These are phyloP conservation scores for Pseudohalonectria lignicola DNA, from an alignment of 2,329 filamentous ascomycete genomes.

Conservation along the genomic window DNA sequence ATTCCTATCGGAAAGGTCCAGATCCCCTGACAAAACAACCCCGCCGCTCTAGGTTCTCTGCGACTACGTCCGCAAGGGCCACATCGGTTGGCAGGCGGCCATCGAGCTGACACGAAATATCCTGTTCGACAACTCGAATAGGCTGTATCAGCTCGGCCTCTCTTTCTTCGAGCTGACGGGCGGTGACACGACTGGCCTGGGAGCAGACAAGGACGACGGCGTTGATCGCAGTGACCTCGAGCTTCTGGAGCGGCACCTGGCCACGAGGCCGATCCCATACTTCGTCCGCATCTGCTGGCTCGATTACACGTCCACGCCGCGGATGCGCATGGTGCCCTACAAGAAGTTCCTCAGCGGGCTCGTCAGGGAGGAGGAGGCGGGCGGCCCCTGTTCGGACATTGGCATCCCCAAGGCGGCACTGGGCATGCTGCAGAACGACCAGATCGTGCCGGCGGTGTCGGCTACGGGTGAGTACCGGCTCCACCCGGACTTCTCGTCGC, in stretches of 20 bases:
- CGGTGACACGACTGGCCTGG: not conserved
- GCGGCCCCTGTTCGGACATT: conserved; percentile 30
- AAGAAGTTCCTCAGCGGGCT: conserved; percentile 39
- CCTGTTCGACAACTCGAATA: conserved; percentile 67
- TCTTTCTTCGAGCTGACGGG: conserved; percentile 17
- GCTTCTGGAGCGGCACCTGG: conserved; percentile 29
- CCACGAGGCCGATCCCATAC: conserved; percentile 37
- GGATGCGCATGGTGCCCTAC: conserved; percentile 58
- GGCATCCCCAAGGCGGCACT: conserved; percentile 54
- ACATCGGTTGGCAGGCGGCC: conserved; percentile 51
- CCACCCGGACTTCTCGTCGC: conserved; percentile 51
- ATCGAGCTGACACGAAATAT: conserved; percentile 54
- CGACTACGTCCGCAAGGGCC: conserved; percentile 54
- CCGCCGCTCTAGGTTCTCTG: conserved; percentile 41
- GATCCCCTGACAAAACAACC: conserved; percentile 1
- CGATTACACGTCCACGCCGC: conserved; percentile 62
- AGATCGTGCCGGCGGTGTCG: conserved; percentile 36
- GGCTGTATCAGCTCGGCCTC: conserved; percentile 55
- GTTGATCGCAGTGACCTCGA: conserved; percentile 19
- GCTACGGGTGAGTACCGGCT: conserved; percentile 57
- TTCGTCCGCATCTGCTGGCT: conserved; percentile 69
- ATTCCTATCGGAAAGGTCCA: not conserved
- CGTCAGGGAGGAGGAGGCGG: conserved; percentile 31
- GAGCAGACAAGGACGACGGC: conserved; percentile 9
- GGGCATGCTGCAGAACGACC: conserved; percentile 59